Base-by-base conservation (phyloP, 306 rosid genomes). In the Mimosa bimucronata region DNA sequence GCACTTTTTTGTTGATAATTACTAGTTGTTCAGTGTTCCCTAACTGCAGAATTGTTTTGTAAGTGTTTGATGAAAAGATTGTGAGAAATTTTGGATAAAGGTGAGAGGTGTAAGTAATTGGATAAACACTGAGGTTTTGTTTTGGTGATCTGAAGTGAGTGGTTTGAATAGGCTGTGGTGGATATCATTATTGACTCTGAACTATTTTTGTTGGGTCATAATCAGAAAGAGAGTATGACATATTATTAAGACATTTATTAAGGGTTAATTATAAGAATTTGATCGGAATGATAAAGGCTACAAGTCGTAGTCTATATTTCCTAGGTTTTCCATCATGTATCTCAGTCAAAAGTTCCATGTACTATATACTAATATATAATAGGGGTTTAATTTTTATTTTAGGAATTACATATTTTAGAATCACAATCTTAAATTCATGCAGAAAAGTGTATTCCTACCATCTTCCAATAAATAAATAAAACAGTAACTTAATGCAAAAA, bases 321-420 rank as follows among this genome's bases (percentile, higher is more conserved):
- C 72, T 81, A 75, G 84, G 78, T 83, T 86, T 75, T 9, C 7
- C 57, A 11, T 44, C 81, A 66, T n/a, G n/a, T n/a, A n/a, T 62
- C 38, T 34, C 38, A n/a, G n/a, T 34, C 3, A 34, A 34, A 34
- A 34, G 38, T 34, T 34, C 38, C 38, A 34, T 34, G 38, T 34
- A 34, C 38, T 34, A 34, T 34, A 34, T 6, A 6, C 38, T 34
- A 34, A 34, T n/a, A n/a, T n/a, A 21, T 26, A 60, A 26, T 58
- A 4, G 10, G 2, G 37, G 7, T 60, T 45, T 45, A 13, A 45
- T 61, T 61, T 26, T 61, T 26, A 26, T 9, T 61, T 28, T 29
- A 28, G 21, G 38, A 61, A 61, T 34, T 34, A 34, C 5, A 28
- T 26, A 61, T 5, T 61, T 13, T 61, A 61, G 38, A 29, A 61